These are phyloP conservation scores for Acrodontium crateriforme DNA, from an alignment of 2,329 filamentous ascomycete species.

Conservation along the genomic window DNA sequence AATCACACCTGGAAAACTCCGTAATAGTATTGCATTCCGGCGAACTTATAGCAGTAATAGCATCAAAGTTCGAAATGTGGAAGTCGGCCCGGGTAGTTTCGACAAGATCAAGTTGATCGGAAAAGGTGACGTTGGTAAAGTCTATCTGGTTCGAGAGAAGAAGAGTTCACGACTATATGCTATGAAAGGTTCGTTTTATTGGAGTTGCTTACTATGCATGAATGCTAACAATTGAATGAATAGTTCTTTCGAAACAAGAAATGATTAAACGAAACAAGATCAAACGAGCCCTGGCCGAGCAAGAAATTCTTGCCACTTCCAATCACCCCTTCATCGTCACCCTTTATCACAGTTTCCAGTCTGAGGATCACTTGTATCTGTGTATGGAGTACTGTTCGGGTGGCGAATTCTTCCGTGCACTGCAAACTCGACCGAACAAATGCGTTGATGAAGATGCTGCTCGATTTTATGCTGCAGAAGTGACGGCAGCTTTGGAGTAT, in stretches of 20 bases:
- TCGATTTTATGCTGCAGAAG: constrained; percentile 92
- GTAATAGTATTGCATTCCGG: constrained; percentile 60
- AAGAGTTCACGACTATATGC: constrained; percentile 91
- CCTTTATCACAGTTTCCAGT: constrained; percentile 97
- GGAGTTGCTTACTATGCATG: constrained; percentile 11
- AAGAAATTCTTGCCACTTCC: constrained; percentile 94
- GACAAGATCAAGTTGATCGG: constrained; percentile 99
- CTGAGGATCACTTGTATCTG: constrained; percentile 95
- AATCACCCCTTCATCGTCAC: constrained; percentile 99
- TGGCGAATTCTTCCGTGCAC: constrained; percentile 91
- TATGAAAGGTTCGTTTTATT: constrained; percentile 68
- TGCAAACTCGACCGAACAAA: constrained; percentile 93
- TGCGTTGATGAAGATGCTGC: constrained; percentile 95
- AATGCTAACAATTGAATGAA: background rate
- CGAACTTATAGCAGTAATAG: constrained; percentile 98
- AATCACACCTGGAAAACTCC: constrained; percentile 51
- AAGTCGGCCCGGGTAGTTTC: constrained; percentile 88
- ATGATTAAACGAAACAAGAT: constrained; percentile 99
- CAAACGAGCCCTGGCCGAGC: constrained; percentile 91
- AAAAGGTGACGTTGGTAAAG: constrained; percentile 96
- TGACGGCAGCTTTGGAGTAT: constrained; percentile 91
- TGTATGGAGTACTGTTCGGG: constrained; percentile 99
- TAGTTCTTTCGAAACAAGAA: constrained; percentile 97
- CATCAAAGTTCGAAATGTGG: constrained; percentile 94
- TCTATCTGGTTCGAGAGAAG: constrained; percentile 94